Conservation (phyloP, 768 basidiomycete genomes). For the Tremella fuciformis region DNA sequence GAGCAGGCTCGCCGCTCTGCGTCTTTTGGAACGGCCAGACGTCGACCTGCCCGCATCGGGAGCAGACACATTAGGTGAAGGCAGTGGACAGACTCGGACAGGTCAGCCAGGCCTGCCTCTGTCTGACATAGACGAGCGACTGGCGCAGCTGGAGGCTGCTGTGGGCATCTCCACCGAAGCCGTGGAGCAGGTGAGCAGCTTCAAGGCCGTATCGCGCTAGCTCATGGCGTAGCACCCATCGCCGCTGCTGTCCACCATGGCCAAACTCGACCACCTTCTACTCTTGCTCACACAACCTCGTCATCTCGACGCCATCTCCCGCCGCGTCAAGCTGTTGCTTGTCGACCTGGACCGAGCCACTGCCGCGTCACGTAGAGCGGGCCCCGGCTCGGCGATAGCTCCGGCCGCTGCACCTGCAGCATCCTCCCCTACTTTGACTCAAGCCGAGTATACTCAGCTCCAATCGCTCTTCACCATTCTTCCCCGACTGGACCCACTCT, state of each 20-base stretch:
- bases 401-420: background rate
- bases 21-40: background rate
- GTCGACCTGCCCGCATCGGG: background rate
- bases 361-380: constrained; percentile 54
- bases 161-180: constrained; percentile 77
- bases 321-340: constrained; percentile 84
- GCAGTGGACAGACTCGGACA: background rate
- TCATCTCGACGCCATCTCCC: constrained; percentile 90
- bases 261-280: constrained; percentile 78
- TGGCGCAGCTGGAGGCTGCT: constrained; percentile 76
- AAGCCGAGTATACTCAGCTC: constrained; percentile 48
- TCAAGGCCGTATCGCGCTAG: constrained; percentile 3
- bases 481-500: constrained; percentile 54
- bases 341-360: constrained; percentile 84
- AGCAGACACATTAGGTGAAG: constrained; percentile 9
- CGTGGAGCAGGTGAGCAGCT: constrained; percentile 70
- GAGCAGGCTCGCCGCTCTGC: background rate
- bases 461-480: constrained; percentile 53
- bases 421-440: constrained; percentile 25
- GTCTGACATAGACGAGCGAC: constrained; percentile 74
- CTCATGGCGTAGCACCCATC: constrained; percentile 14
- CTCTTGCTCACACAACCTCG: constrained; percentile 88
- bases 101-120: constrained; percentile 55
- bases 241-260: constrained; percentile 70
- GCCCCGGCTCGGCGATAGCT: background rate